These are phyloP conservation scores for Penicillium sp. DNA, from an alignment of 2,329 filamentous ascomycete genomes.

Conservation along the genomic window DNA sequence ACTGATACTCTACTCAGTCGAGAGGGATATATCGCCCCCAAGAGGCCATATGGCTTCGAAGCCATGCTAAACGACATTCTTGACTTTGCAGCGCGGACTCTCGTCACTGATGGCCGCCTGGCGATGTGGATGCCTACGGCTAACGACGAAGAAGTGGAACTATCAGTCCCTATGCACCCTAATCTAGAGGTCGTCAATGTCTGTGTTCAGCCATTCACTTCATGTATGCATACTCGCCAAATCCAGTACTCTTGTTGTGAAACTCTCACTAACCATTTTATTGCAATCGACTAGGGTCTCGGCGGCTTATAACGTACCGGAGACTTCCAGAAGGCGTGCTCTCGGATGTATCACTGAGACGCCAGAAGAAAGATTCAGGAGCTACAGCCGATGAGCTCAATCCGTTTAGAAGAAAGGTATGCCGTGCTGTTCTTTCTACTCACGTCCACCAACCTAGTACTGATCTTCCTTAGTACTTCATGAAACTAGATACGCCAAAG, in stretches of 20 bases:
- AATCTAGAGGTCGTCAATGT: constrained; percentile 73
- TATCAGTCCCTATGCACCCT: constrained; percentile 77
- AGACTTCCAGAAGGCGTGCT: constrained; percentile 64
- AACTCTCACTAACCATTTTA: background rate
- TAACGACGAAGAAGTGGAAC: constrained; percentile 76
- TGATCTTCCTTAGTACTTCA: constrained; percentile 5
- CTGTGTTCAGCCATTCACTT: constrained; percentile 87
- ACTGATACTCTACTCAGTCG: constrained; percentile 45
- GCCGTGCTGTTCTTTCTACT: background rate
- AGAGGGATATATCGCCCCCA: constrained; percentile 79
- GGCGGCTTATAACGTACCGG: constrained; percentile 84
- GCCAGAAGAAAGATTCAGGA: constrained; percentile 47
- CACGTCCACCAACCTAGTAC: background rate
- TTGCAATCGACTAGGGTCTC: constrained; percentile 67
- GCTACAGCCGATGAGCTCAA: constrained; percentile 70
- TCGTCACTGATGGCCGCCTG: constrained; percentile 79
- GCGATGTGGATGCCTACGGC: constrained; percentile 98
- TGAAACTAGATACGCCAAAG: background rate
- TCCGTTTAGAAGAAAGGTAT: constrained; percentile 63
- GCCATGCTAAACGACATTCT: constrained; percentile 91
- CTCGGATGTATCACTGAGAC: constrained; percentile 34
- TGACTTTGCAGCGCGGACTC: constrained; percentile 74
- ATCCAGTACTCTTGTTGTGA: background rate
- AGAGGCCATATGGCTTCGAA: constrained; percentile 88
- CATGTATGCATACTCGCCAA: constrained; percentile 63